A percentile compares a stretch with the other conserved stretches of the same genome.
Conservation (phyloP, 805 yeast species). For the Yamadazyma kitorensis region DNA sequence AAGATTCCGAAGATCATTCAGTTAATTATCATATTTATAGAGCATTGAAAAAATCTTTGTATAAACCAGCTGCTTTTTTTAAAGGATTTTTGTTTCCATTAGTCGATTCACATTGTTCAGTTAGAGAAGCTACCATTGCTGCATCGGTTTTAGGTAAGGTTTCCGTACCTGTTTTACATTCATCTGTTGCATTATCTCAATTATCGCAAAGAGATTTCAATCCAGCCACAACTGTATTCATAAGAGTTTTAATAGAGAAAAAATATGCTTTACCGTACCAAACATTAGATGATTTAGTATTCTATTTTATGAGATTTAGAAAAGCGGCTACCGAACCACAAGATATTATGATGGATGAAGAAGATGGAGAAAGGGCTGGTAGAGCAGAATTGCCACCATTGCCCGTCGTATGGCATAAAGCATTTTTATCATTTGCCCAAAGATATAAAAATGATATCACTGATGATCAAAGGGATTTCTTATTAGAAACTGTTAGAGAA, state of each 20-base stretch:
- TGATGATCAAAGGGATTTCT: conserved; percentile 95
- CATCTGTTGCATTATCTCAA: conserved; percentile 91
- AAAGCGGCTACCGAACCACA: conserved; percentile 42
- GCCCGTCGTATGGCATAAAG: conserved; percentile 98
- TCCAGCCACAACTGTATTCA: conserved; percentile 88
- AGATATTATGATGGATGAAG: conserved; percentile 37
- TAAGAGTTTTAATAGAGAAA: conserved; percentile 85
- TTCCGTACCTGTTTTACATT: conserved; percentile 91
- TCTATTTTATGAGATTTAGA: conserved; percentile 90
- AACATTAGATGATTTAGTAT: conserved; percentile 90
- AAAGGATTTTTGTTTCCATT: conserved; percentile 93
- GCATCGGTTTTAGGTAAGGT: conserved; percentile 87
- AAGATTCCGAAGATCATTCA: conserved; percentile 69
- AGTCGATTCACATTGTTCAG: conserved; percentile 83
- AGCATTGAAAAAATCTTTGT: conserved; percentile 85
- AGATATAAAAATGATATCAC: conserved; percentile 96
- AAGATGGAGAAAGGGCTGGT: conserved; percentile 22
- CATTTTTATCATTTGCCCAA: conserved; percentile 91
- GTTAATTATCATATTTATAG: conserved; percentile 92
- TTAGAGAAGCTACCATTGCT: conserved; percentile 92
- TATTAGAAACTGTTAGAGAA: conserved; percentile 85
- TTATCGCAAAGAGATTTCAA: conserved; percentile 75
- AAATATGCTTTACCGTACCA: conserved; percentile 96
- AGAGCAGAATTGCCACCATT: conserved; percentile 47
- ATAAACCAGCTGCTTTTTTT: conserved; percentile 97